Percentiles rank a stretch among this genome's conserved stretches.
These are phyloP conservation scores for Hypericum androsaemum DNA, from an alignment of 345 rosid species.

Conservation along the genomic window DNA sequence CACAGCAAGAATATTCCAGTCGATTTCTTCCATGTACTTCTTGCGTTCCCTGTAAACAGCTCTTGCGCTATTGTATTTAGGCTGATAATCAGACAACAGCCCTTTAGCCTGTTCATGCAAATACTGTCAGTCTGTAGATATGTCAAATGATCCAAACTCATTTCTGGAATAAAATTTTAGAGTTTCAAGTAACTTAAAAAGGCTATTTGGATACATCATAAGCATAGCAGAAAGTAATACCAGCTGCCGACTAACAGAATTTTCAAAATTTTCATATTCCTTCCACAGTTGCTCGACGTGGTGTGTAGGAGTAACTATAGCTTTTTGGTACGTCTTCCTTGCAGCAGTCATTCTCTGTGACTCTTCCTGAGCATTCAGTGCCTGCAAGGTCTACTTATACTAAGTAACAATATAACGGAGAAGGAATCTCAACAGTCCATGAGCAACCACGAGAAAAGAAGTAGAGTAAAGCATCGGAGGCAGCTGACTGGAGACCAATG, in stretches of 20 bases:
- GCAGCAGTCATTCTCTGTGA: constrained; percentile 68
- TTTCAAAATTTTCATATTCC: constrained; percentile 89
- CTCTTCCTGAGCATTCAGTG: constrained; percentile 60
- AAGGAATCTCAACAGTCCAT: background rate
- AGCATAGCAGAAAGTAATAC: constrained; percentile 28
- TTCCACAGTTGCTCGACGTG: constrained; percentile 94
- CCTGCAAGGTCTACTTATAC: constrained; percentile 37
- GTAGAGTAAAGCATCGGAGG: no score
- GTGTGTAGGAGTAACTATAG: constrained; percentile 80
- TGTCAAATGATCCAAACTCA: background rate
- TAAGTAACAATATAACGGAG: constrained; percentile 11
- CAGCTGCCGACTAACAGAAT: constrained; percentile 87
- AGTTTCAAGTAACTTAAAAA: background rate
- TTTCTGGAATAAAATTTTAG: no score
- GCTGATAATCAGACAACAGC: constrained; percentile 77
- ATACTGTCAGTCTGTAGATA: constrained; percentile 14
- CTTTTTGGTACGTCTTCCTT: constrained; percentile 77
- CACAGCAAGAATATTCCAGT: constrained; percentile 86
- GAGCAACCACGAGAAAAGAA: background rate
- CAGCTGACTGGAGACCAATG: no score
- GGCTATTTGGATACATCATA: background rate
- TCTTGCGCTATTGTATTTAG: constrained; percentile 84
- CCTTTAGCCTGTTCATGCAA: constrained; percentile 73
- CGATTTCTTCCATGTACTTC: constrained; percentile 89
- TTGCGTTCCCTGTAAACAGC: constrained; percentile 89